phyloP scores from a whole-genome alignment of 768 basidiomycete species.

The Boletus rubropictus region DNA sequence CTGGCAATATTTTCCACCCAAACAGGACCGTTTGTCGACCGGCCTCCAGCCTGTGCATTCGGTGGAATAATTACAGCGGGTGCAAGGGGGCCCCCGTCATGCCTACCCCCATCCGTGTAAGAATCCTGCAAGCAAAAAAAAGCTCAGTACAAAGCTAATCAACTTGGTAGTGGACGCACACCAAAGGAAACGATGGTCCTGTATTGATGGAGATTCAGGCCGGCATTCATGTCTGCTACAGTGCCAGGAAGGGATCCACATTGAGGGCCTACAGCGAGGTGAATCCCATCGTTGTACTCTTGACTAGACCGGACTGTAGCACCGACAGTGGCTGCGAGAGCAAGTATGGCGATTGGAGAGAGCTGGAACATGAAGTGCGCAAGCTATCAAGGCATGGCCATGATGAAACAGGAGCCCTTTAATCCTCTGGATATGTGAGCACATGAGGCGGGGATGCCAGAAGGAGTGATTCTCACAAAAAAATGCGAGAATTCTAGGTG shows the following conservation, averaged over 20 bases:
- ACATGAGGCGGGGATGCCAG: background rate
- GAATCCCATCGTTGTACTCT: background rate
- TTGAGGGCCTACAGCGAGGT: background rate
- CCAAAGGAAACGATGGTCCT: background rate
- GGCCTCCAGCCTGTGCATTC: background rate
- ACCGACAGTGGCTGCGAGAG: background rate
- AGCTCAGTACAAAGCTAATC: background rate
- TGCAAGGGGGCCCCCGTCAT: background rate
- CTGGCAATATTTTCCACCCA: background rate
- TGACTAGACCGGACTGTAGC: background rate
- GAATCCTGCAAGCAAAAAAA: background rate
- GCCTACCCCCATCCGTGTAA: background rate
- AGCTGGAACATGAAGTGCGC: background rate
- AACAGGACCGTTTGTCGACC: background rate
- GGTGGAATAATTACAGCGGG: background rate
- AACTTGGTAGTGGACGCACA: background rate
- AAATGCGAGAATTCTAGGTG: background rate
- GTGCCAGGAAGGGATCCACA: background rate
- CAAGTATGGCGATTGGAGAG: too few species aligned
- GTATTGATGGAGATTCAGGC: background rate
- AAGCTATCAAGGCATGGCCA: background rate
- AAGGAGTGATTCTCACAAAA: background rate
- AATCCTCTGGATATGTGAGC: background rate
- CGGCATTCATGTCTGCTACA: background rate
- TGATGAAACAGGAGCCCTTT: background rate